A percentile compares a stretch with the other conserved stretches of the same genome.
Evolutionary conservation across 2,329 filamentous ascomycete genomes (phyloP).

Genomic region (Trichophyton rubrum): DNA sequence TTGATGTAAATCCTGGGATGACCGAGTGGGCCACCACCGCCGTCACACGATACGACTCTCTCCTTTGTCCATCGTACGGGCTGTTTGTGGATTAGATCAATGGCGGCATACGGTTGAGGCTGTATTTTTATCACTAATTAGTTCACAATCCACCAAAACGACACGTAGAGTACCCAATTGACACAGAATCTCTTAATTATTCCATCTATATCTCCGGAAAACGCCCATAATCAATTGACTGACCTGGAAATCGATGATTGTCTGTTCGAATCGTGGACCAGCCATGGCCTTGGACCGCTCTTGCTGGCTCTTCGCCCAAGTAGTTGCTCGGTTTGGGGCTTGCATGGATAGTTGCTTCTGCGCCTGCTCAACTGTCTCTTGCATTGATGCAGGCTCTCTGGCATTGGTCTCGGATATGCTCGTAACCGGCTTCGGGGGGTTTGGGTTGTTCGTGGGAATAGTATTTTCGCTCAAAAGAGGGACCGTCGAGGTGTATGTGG

Average conservation of each 20-base stretch:
- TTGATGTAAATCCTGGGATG: constrained; percentile 97
- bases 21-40: constrained; percentile 77
- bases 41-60: constrained; percentile 73
- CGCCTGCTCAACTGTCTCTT: constrained; percentile 43
- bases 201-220: background rate
- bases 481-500: constrained; percentile 33
- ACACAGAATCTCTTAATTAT: background rate
- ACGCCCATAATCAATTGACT: constrained; percentile 19
- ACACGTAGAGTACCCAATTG: background rate
- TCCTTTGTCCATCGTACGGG: constrained; percentile 85
- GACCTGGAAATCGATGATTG: constrained; percentile 85
- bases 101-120: constrained; percentile 82
- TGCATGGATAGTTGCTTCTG: constrained; percentile 53
- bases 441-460: constrained; percentile 46
- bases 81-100: constrained; percentile 91
- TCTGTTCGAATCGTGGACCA: constrained; percentile 94
- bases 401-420: constrained; percentile 51
- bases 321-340: constrained; percentile 68
- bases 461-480: constrained; percentile 30
- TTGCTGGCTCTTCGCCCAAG: constrained; percentile 81
- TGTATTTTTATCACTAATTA: constrained; percentile 28
- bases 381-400: constrained; percentile 40
- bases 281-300: constrained; percentile 74
- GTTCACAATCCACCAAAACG: background rate
- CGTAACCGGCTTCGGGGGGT: constrained; percentile 35